Evolutionary conservation across 257 asterid genomes (phyloP).

Genomic region (Dorcoceras hygrometricum): DNA sequence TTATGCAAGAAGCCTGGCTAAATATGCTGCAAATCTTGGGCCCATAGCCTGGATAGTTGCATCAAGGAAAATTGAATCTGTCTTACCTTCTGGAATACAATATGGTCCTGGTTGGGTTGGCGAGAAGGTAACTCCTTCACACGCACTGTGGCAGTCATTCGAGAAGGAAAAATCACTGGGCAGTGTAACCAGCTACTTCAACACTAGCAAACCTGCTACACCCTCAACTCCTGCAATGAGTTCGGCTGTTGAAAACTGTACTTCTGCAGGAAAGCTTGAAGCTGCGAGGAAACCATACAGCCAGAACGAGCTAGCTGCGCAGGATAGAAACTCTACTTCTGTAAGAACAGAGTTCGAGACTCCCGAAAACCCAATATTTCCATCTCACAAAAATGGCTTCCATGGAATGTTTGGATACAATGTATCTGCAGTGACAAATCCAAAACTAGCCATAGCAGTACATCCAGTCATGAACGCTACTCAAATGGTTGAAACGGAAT

Average conservation of each 20-base stretch:
- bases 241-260: slow-evolving; percentile 22
- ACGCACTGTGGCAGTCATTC: slow-evolving; percentile 31
- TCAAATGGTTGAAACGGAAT: slow-evolving; percentile 21
- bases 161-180: slow-evolving; percentile 23
- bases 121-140: slow-evolving; percentile 36
- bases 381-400: slow-evolving; percentile 48
- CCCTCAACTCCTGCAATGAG: slow-evolving; percentile 38
- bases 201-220: slow-evolving; percentile 33
- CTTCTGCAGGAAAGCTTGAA: slow-evolving; percentile 46
- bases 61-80: slow-evolving; percentile 49
- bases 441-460: neutral
- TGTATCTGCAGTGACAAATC: slow-evolving; percentile 19
- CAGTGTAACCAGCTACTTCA: slow-evolving; percentile 30
- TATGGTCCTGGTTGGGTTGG: slow-evolving; percentile 98
- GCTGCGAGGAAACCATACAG: slow-evolving; percentile 57
- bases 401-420: slow-evolving; percentile 42
- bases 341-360: slow-evolving; percentile 35
- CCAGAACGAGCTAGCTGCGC: slow-evolving; percentile 44
- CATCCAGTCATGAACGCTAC: slow-evolving; percentile 6
- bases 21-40: slow-evolving; percentile 83
- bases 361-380: slow-evolving; percentile 43
- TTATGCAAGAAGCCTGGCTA: slow-evolving; percentile 81
- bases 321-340: slow-evolving; percentile 23
- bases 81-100: slow-evolving; percentile 56
- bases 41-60: slow-evolving; percentile 83